Conservation (phyloP, 371 early-diverging fungal genomes). For the Rozella allomycis region DNA sequence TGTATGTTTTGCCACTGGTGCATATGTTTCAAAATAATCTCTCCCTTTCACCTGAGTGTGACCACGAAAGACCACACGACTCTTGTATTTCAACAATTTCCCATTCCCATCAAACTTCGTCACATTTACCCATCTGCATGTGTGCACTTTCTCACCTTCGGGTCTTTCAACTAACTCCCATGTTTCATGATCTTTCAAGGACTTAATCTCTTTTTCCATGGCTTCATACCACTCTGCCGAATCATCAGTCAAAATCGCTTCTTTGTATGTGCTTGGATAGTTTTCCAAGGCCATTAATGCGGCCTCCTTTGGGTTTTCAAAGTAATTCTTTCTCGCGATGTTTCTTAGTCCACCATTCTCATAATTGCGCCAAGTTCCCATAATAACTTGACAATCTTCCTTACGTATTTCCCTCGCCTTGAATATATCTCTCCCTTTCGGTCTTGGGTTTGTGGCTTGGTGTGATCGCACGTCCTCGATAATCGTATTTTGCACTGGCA, state of each 20-base stretch:
- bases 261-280: conserved; percentile 6
- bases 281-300: no score
- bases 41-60: background rate
- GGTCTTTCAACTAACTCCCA: background rate
- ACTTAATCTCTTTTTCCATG: background rate
- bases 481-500: no score
- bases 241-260: background rate
- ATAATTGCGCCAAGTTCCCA: no score
- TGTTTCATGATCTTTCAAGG: background rate
- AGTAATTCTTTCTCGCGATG: no score
- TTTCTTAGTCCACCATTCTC: no score
- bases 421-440: no score
- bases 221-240: background rate
- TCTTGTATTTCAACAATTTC: background rate
- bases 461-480: no score
- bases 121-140: background rate
- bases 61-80: background rate
- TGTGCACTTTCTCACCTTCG: background rate
- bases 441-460: no score
- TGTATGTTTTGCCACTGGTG: background rate
- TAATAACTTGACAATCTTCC: no score
- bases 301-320: no score
- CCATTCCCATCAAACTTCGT: background rate
- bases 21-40: background rate
- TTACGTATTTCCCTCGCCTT: no score